These are phyloP conservation scores for Cercospora janseana DNA, from an alignment of 2,329 filamentous ascomycete species.

Conservation along the genomic window DNA sequence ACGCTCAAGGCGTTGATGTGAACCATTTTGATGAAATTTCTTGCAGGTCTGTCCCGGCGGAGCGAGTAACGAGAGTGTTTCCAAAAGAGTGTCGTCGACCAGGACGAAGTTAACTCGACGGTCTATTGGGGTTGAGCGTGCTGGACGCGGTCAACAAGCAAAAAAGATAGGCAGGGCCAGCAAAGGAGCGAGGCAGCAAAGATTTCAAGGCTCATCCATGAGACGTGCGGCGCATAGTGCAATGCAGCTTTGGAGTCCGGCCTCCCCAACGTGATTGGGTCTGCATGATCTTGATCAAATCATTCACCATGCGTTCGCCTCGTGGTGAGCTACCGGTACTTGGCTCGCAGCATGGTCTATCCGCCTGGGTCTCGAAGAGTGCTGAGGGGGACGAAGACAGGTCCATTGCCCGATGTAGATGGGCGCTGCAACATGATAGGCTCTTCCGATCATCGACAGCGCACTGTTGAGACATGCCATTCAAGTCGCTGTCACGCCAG, in stretches of 20 bases:
- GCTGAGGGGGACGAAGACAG: conserved; percentile 6
- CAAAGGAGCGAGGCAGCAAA: background rate
- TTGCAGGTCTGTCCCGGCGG: conserved; percentile 1
- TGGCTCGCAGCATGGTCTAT: conserved; percentile 6
- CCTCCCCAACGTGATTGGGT: conserved; percentile 4
- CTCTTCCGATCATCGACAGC: background rate
- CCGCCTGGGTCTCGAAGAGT: conserved; percentile 4
- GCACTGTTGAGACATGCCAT: conserved; percentile 12
- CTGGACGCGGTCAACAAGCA: conserved; percentile 5
- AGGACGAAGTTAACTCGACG: conserved; percentile 6
- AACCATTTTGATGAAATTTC: conserved; percentile 12
- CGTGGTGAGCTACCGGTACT: background rate
- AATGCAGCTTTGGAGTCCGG: background rate
- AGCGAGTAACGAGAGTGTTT: conserved; percentile 3
- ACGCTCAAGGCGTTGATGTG: conserved; percentile 11
- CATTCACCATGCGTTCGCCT: conserved; percentile 1
- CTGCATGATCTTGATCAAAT: background rate
- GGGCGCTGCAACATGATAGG: conserved; percentile 12
- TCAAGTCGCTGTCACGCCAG: conserved; percentile 15
- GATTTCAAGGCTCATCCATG: background rate
- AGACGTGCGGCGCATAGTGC: background rate
- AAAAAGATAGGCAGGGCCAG: background rate
- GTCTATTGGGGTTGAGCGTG: conserved; percentile 10
- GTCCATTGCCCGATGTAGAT: conserved; percentile 9
- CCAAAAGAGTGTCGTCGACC: conserved; percentile 15